Percentiles rank a stretch among this genome's conserved stretches.
phyloP scores from a whole-genome alignment of 2,329 filamentous ascomycete species.

The Scleromitrula shiraiana region DNA sequence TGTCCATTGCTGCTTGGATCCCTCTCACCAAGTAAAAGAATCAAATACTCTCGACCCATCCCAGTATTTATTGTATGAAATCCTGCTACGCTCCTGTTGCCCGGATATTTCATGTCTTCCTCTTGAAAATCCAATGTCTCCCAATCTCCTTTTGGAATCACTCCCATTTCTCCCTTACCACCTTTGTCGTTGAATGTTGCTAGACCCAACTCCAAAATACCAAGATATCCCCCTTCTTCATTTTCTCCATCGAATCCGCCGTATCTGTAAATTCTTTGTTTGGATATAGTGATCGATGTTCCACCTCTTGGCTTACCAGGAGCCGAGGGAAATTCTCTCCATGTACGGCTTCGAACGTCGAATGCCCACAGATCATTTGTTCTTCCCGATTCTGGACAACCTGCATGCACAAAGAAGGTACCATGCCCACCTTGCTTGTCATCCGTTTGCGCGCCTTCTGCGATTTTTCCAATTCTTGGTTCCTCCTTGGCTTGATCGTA shows the following conservation, averaged over 20 bases:
- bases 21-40: constrained; percentile 53
- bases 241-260: constrained; percentile 67
- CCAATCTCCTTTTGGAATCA: constrained; percentile 47
- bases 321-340: constrained; percentile 60
- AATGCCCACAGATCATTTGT: constrained; percentile 71
- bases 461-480: constrained; percentile 49
- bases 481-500: constrained; percentile 35
- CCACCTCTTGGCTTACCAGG: constrained; percentile 61
- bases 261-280: constrained; percentile 65
- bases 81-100: constrained; percentile 44
- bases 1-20: constrained; percentile 42
- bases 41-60: constrained; percentile 52
- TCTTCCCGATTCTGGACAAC: constrained; percentile 55
- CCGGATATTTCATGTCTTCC: constrained; percentile 40
- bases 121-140: constrained; percentile 41
- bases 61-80: constrained; percentile 50
- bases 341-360: constrained; percentile 52
- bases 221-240: constrained; percentile 64
- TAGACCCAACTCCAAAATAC: constrained; percentile 53
- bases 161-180: constrained; percentile 40
- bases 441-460: constrained; percentile 46
- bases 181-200: constrained; percentile 46
- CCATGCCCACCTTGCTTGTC: constrained; percentile 57
- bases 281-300: constrained; percentile 55
- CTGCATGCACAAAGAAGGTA: constrained; percentile 69